Conservation (phyloP, 2,329 filamentous ascomycete genomes). For the Alternaria burnsii region DNA sequence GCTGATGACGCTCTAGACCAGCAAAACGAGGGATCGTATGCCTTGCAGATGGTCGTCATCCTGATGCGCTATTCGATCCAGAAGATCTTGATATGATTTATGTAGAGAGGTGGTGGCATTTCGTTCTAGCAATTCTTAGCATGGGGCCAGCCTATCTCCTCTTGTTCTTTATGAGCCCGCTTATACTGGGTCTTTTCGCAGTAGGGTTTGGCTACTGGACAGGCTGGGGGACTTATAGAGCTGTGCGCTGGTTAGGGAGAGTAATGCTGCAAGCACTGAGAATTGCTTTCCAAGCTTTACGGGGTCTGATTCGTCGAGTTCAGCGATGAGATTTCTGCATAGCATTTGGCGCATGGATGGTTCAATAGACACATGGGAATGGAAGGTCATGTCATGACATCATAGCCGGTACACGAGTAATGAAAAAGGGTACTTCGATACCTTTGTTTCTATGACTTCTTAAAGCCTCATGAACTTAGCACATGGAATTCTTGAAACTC, state of each 20-base stretch:
- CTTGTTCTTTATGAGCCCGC: not conserved
- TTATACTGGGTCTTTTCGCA: not conserved
- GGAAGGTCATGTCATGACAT: not conserved
- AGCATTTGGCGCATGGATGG: conserved; percentile 3
- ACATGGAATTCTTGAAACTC: not conserved
- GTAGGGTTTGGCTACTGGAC: not conserved
- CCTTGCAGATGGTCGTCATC: not conserved
- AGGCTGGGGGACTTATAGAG: not conserved
- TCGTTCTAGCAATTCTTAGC: not conserved
- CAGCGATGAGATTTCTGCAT: conserved; percentile 4
- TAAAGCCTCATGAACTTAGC: too few relatives aligned
- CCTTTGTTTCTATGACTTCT: too few relatives aligned
- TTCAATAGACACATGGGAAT: not conserved
- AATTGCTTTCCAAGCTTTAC: not conserved
- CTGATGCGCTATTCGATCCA: not conserved
- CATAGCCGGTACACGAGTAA: not conserved
- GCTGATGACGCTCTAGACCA: conserved; percentile 7
- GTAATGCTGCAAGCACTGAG: not conserved
- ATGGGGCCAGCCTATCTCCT: conserved; percentile 12
- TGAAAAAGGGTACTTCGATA: not conserved
- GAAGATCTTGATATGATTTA: not conserved
- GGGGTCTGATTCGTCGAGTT: not conserved
- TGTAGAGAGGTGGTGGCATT: not conserved
- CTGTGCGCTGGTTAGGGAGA: not conserved
- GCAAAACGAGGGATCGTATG: not conserved